Base-by-base conservation (phyloP, 2,329 filamentous ascomycete species). In the Aspergillus sojae region DNA sequence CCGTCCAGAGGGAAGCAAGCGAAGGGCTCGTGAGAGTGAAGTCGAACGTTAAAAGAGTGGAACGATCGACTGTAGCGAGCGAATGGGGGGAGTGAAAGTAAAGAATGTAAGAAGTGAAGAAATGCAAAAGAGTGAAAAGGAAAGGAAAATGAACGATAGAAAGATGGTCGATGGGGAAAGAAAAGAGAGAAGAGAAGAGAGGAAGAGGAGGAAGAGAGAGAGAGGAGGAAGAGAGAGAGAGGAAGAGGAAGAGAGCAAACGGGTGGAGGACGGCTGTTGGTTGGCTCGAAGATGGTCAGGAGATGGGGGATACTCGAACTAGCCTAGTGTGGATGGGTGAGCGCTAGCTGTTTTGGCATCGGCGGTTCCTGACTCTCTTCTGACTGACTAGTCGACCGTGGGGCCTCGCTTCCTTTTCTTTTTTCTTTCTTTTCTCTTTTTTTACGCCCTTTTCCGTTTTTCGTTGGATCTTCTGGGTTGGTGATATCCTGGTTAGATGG, bases 41-140 rank as follows among this genome's bases (percentile, higher is more conserved):
- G 77, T 77, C 74, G 75, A 79, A 80, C 81, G 80, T 82, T 48
- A 75, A 84, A 84, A 75, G 82, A 84, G 81, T 83, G 81, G 79
- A 82, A 82, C 81, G 78, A 78, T 70, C 76, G 71, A 78, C 76
- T 76, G 72, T 75, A 70, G 73, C 65, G 65, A 74, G 69, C 65
- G 71, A 70, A 73, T 71, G 69, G 69, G 34, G 69, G 69, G 73
- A 67, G 23, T 68, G 66, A 66, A 68, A 62, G 66, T 62, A 53
- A 68, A 61, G 65, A 65, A 61, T 65, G 66, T 70, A 68, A 65
- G 65, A 70, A 69, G 65, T 65, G 67, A 68, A 70, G 67, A 63
- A 69, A 65, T 32, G 11, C 70, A 66, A 67, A 65, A 70, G 72
- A 76, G 71, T 68, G 70, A 64, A 70, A 66, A 65, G 64, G 68